Base-by-base conservation (phyloP, 352 stramenopile genomes). In the Phytophthora sojae region DNA sequence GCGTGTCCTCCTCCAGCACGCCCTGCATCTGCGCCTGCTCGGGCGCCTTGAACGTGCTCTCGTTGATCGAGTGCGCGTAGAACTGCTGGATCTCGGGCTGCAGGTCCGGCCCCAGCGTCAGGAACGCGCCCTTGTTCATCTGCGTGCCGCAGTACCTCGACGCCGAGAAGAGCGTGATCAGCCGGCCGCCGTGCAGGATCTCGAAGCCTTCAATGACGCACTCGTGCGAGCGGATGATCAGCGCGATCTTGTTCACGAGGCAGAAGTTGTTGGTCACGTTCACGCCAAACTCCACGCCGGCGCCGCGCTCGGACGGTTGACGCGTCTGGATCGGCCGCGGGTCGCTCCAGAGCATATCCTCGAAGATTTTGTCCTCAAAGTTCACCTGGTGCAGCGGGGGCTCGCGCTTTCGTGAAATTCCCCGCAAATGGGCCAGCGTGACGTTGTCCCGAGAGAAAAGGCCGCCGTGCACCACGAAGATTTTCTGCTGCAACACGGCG, bases 51-150 rank as follows among this genome's bases (percentile, higher is more conserved):
- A 94, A 96, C 15, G 85, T 92, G 64, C 69, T 94, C 51, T 94
- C 83, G 60, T 97, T 83, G 19, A 97, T 83, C 23, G 85, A 79
- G 69, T 97, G 90, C 0, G 92, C 94, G 69, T 98, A 98, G 69
- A 98, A 98, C 73, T 98, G 94, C 76, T 98, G 93, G 56, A 98
- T 98, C 54, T 97, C 93, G 1, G 93, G 94, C 61, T 97, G 92
- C 8, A 98, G 79, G 55, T 98, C 91, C 1, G 89, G 83, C 0
- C 94, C 93, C 25, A 98, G 81, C 8, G 92, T 97, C 25, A 98
- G 76, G 65, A 98, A 98, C 0, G 94, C 94, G 4, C 94, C 94
- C 71, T 97, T 96, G 80, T 98, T 98, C 79, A 95, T 96, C 71
- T 96, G 90, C 51, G 89, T 97, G 15, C 91, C 92, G 59, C 93